Conservation (phyloP, 2,329 filamentous ascomycete species). For the Talaromyces sp. region DNA sequence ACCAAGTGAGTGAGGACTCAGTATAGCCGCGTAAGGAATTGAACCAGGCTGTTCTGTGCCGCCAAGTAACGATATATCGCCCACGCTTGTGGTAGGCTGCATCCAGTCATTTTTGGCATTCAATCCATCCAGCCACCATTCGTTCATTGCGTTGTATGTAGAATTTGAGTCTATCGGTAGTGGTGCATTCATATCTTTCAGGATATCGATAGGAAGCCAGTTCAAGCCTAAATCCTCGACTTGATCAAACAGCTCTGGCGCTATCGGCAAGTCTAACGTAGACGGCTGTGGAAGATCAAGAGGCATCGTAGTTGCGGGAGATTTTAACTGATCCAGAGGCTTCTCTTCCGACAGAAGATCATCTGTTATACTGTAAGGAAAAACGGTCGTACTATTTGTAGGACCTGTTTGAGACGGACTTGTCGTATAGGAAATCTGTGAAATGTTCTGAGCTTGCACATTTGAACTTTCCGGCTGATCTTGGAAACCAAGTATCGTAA, state of each 20-base stretch:
- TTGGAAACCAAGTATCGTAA: neutral
- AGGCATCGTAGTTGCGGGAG: slow-evolving; percentile 10
- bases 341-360: neutral
- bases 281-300: slow-evolving; percentile 23
- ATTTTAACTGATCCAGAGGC: neutral
- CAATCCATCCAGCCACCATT: slow-evolving; percentile 21
- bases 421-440: slow-evolving; percentile 17
- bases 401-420: slow-evolving; percentile 17
- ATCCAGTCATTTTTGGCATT: slow-evolving; percentile 27
- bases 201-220: slow-evolving; percentile 36
- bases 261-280: slow-evolving; percentile 25
- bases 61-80: slow-evolving; percentile 20
- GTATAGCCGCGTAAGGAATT: slow-evolving; percentile 20
- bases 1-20: slow-evolving; percentile 23
- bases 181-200: slow-evolving; percentile 21
- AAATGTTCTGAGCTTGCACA: slow-evolving; percentile 13
- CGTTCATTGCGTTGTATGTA: slow-evolving; percentile 22
- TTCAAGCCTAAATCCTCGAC: slow-evolving; percentile 34
- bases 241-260: slow-evolving; percentile 27
- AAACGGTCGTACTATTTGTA: neutral
- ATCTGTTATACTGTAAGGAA: neutral
- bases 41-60: slow-evolving; percentile 22
- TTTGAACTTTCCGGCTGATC: neutral
- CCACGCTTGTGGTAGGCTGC: slow-evolving; percentile 25
- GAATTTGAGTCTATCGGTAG: slow-evolving; percentile 17